Base-by-base conservation (phyloP, 345 rosid species). In the Linum usitatissimum region DNA sequence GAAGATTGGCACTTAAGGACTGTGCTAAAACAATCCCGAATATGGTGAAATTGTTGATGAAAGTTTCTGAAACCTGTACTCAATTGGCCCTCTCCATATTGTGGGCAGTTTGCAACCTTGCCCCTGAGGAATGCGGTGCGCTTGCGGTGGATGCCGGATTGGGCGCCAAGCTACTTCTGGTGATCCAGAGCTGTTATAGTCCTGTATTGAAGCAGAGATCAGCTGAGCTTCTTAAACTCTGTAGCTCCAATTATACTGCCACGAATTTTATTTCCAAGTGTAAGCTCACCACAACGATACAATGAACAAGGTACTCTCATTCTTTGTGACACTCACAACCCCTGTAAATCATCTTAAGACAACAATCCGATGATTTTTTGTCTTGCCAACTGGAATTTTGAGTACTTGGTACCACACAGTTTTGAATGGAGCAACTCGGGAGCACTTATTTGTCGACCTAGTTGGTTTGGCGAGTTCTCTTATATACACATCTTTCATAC, bases 61-160 rank as follows among this genome's bases (percentile, higher is more conserved):
- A 73, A 59, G 75, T 78, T 51, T 84, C 90, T 0, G 86, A 84
- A 69, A 82, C 60, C 54, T 84, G 87, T 68, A 84, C 90, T 17
- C 84, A 82, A 49, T 69, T 73, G 17, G 84, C 87, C 3, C 66
- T 84, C 66, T 78, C 87, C 21, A 73, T 84, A 30, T 74, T 84
- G 61, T 84, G 80, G 90, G 79, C 87, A 17, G 78, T 84, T 17
- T 84, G 90, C 70, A 77, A 77, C 64, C 80, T 84, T 55, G 76
- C 79, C 55, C 84, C 73, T 4, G 73, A 73, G 58, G 72, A 73
- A 65, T 73, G 72, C 19, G 59, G 72, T 48, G 66, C 66, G 18
- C 56, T 73, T 28, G 76, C 76, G 0, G 76, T 73, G 59, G 73
- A 73, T 56, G 70, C 73, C 10, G 76, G 76, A 18, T 57, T 73